A percentile compares a stretch with the other conserved stretches of the same genome.
These are phyloP conservation scores for Lepidium didymum DNA, from an alignment of 345 rosid genomes.

Conservation along the genomic window DNA sequence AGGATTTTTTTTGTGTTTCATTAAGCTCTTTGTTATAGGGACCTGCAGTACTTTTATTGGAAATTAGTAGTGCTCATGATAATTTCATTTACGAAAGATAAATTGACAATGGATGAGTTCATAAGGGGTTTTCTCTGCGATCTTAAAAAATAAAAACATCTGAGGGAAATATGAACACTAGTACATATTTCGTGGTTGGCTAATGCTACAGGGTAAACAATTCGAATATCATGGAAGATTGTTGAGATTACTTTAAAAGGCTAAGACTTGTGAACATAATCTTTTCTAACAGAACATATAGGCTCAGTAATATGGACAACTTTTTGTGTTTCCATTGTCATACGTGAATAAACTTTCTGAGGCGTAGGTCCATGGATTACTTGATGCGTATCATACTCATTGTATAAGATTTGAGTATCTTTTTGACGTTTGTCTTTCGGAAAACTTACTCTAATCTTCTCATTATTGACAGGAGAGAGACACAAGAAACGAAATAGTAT, in stretches of 20 bases:
- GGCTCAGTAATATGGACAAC: not conserved
- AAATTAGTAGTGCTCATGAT: not conserved
- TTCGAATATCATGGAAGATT: not conserved
- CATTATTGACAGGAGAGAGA: constrained; percentile 49
- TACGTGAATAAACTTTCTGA: not conserved
- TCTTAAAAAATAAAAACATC: not conserved
- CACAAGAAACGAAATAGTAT: constrained; percentile 34
- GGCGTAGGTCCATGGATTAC: not conserved
- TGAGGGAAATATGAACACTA: not conserved
- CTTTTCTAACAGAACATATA: not conserved
- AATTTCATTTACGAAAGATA: not conserved
- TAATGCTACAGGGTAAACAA: not conserved
- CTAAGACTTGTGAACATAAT: not conserved
- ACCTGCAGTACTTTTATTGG: not conserved
- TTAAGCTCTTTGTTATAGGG: not conserved
- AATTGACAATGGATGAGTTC: not conserved
- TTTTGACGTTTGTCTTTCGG: constrained; percentile 5
- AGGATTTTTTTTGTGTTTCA: not conserved
- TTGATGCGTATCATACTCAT: not conserved
- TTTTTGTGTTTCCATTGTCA: not conserved
- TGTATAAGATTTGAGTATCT: not conserved
- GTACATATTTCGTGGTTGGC: not conserved
- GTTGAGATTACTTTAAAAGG: not conserved
- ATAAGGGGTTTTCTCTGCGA: not conserved
- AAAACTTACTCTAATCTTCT: constrained; percentile 14